Evolutionary conservation across 306 rosid species (phyloP).

Genomic region (Clitoria ternatea): DNA sequence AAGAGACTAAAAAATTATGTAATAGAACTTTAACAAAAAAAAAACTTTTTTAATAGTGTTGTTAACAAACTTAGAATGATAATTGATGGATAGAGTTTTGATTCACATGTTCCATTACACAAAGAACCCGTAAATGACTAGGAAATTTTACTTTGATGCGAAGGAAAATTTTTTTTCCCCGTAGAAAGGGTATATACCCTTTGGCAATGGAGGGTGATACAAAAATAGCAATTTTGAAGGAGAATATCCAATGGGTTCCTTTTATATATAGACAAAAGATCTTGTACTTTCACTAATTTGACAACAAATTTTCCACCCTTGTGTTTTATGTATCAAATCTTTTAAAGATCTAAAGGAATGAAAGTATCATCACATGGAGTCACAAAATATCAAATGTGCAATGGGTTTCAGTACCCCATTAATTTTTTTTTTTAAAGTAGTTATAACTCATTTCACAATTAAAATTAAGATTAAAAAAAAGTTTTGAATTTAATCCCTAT

Average conservation of each 20-base stretch:
- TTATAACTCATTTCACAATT: too few relatives aligned
- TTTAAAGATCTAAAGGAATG: neutral
- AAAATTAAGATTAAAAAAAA: too few relatives aligned
- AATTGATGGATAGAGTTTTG: slow-evolving; percentile 19
- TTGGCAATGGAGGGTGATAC: slow-evolving; percentile 8
- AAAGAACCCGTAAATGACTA: neutral
- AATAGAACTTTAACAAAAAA: too few relatives aligned
- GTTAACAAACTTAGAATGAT: slow-evolving; percentile 19
- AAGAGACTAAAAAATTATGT: too few relatives aligned
- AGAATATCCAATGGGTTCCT: neutral
- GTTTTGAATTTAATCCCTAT: too few relatives aligned
- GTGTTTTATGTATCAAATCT: neutral
- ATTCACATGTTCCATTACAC: slow-evolving; percentile 25
- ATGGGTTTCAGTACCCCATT: too few relatives aligned
- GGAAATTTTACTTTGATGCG: neutral
- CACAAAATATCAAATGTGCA: too few relatives aligned
- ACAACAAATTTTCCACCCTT: neutral
- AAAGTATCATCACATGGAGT: slow-evolving; percentile 8
- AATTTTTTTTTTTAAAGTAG: too few relatives aligned
- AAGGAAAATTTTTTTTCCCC: neutral
- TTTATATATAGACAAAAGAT: slow-evolving; percentile 3
- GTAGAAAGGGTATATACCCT: slow-evolving; percentile 9
- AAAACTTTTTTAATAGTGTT: too few relatives aligned
- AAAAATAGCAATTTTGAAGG: slow-evolving; percentile 2
- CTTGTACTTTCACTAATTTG: slow-evolving; percentile 22